Conservation (phyloP, 192 early-diverging fungal genomes). For the Funneliformis geosporum region DNA sequence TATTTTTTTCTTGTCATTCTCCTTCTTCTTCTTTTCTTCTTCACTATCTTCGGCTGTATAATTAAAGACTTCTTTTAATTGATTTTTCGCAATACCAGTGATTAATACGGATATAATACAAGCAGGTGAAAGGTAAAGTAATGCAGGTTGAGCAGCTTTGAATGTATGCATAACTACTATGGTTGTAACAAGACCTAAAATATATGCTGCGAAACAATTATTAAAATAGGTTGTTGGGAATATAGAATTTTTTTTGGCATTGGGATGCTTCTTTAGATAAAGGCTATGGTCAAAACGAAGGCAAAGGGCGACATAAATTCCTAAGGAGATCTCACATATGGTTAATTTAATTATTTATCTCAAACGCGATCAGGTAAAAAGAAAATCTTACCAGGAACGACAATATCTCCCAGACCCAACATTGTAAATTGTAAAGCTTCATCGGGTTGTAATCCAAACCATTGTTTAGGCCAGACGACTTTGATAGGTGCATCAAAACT, state of each 20-base stretch:
- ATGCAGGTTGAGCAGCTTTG: constrained; percentile 93
- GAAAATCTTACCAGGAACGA: constrained; percentile 75
- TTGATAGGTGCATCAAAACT: constrained; percentile 97
- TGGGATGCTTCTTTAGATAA: constrained; percentile 60
- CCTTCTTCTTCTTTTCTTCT: constrained; percentile 52
- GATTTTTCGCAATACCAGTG: constrained; percentile 64
- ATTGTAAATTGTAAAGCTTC: constrained; percentile 73
- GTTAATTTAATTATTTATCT: neutral
- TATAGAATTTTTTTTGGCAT: constrained; percentile 53
- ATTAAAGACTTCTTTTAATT: constrained; percentile 64
- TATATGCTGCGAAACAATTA: constrained; percentile 77
- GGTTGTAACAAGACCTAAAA: constrained; percentile 83
- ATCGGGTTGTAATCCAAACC: constrained; percentile 53
- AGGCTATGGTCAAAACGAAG: constrained; percentile 85
- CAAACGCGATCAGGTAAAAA: neutral
- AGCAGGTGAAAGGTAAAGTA: constrained; percentile 95
- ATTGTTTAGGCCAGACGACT: constrained; percentile 82
- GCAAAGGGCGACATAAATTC: constrained; percentile 90
- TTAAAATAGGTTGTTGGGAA: constrained; percentile 92
- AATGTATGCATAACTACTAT: constrained; percentile 94
- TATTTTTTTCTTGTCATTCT: constrained; percentile 42
- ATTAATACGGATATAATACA: constrained; percentile 85
- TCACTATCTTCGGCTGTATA: constrained; percentile 63
- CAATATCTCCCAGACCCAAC: constrained; percentile 96
- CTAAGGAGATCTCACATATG: constrained; percentile 31